Evolutionary conservation across 495 filamentous ascomycete species (phyloP).

Genomic region (Friedmanniomyces endolithicus): DNA sequence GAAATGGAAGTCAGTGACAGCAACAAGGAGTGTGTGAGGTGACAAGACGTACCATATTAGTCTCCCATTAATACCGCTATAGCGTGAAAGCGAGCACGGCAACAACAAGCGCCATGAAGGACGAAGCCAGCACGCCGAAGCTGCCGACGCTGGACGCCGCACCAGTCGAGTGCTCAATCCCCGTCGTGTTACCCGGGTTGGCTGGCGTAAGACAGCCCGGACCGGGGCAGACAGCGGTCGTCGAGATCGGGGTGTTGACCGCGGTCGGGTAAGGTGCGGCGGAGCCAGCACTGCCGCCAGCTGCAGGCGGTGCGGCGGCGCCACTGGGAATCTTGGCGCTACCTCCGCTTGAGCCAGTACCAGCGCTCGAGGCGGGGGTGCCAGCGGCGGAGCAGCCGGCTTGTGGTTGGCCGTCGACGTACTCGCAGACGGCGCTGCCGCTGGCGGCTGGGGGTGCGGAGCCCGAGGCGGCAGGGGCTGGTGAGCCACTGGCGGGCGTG

Average conservation of each 20-base stretch:
- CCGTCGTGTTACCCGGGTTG: background rate
- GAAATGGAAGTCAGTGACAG: background rate
- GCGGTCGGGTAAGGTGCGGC: background rate
- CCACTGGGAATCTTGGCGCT: background rate
- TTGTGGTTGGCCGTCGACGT: background rate
- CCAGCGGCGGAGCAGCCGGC: background rate
- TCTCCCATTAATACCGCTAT: background rate
- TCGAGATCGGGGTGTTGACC: background rate
- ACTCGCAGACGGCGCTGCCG: constrained; percentile 1
- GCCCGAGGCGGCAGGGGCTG: background rate
- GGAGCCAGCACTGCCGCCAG: background rate
- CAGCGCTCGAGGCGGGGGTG: background rate
- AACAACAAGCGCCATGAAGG: background rate
- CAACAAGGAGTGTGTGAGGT: background rate
- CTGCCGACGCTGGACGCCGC: background rate
- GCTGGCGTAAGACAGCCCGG: background rate
- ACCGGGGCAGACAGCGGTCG: background rate
- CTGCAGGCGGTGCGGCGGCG: background rate
- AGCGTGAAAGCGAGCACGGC: background rate
- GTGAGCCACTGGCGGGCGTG: background rate
- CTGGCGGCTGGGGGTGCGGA: background rate
- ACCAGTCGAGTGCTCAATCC: background rate
- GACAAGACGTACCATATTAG: background rate
- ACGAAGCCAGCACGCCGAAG: background rate
- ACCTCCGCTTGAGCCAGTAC: background rate